A percentile compares a stretch with the other conserved stretches of the same genome.
These are phyloP conservation scores for Marsdenia floribunda DNA, from an alignment of 257 asterid species.

Conservation along the genomic window DNA sequence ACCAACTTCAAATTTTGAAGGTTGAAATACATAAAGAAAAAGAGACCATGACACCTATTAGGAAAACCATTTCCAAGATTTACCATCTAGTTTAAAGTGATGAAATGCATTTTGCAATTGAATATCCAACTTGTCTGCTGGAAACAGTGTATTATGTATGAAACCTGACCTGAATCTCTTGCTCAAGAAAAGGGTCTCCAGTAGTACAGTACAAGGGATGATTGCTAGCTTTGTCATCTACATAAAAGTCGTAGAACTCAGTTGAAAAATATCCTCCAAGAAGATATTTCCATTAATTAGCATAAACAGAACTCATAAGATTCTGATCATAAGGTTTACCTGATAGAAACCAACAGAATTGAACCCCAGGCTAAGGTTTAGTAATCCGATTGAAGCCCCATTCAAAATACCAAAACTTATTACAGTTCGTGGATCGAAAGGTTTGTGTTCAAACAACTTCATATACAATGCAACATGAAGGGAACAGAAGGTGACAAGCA, in stretches of 20 bases:
- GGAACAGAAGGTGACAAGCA: constrained; percentile 73
- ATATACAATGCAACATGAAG: constrained; percentile 69
- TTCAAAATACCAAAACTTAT: constrained; percentile 83
- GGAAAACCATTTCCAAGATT: background rate
- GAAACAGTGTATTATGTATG: background rate
- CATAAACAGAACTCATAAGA: constrained; percentile 6
- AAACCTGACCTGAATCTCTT: constrained; percentile 69
- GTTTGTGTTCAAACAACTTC: constrained; percentile 83
- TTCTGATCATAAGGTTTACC: constrained; percentile 29
- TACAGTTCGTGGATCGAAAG: constrained; percentile 58
- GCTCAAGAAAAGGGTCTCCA: constrained; percentile 83
- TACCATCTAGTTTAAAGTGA: background rate
- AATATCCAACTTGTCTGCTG: constrained; percentile 7
- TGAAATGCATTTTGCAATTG: background rate
- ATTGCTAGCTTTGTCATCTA: constrained; percentile 94
- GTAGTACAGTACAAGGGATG: constrained; percentile 82
- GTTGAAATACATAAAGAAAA: background rate
- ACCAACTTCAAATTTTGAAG: background rate
- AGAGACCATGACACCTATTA: background rate
- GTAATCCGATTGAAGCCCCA: constrained; percentile 80
- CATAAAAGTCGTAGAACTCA: constrained; percentile 16
- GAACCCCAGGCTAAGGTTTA: constrained; percentile 89
- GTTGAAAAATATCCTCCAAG: constrained; percentile 17
- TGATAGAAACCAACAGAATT: constrained; percentile 92
- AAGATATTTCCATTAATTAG: background rate